phyloP scores from a whole-genome alignment of 257 asterid genomes.

The Solanum pennellii region DNA sequence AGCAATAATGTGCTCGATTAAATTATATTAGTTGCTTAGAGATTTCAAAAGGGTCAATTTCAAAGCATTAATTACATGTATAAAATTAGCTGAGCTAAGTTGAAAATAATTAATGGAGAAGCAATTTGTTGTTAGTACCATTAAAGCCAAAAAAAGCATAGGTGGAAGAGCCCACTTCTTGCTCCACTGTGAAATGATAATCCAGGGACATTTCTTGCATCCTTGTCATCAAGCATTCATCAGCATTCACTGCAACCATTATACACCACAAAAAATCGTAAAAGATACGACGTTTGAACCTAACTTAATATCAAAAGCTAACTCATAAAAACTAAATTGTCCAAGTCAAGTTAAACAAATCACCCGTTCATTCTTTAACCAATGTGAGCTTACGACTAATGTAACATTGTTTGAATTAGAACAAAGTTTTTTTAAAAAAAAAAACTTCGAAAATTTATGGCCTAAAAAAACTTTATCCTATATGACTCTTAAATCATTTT shows the following conservation, averaged over 20 bases:
- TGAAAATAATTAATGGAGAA: background rate
- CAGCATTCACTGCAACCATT: constrained; percentile 42
- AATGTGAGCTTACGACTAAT: background rate
- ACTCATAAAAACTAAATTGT: background rate
- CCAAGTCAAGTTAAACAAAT: background rate
- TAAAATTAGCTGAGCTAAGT: background rate
- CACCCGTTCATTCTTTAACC: background rate
- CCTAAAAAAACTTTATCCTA: background rate
- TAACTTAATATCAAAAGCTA: background rate
- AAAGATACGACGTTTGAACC: background rate
- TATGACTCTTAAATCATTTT: background rate
- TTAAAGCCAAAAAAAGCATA: constrained; percentile 62
- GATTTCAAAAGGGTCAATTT: background rate
- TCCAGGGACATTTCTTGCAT: constrained; percentile 65
- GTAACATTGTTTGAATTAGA: background rate
- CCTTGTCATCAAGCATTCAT: constrained; percentile 65
- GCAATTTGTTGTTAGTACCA: constrained; percentile 18
- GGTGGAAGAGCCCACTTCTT: constrained; percentile 60
- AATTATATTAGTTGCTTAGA: background rate
- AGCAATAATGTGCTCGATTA: background rate
- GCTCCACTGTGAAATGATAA: constrained; percentile 54
- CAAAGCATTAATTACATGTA: background rate
- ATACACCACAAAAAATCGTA: background rate
- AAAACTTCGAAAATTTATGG: background rate
- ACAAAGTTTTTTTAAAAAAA: background rate